Evolutionary conservation across 345 rosid genomes (phyloP).

Genomic region (Heritiera littoralis): DNA sequence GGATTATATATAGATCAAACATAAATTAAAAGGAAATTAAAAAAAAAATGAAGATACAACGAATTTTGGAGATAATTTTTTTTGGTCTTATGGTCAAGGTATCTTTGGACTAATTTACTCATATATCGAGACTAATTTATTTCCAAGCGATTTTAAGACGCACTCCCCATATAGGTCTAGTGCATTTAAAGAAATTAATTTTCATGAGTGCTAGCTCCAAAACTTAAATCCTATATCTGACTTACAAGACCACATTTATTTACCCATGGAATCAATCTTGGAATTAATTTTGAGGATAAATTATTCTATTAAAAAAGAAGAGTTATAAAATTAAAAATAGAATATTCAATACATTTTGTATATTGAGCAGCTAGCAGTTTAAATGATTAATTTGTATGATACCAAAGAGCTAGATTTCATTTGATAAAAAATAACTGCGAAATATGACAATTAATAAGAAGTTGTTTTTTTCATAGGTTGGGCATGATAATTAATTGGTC

Average conservation of each 20-base stretch:
- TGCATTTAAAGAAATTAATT: no score
- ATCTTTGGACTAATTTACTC: no score
- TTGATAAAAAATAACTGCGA: background rate
- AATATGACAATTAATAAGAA: background rate
- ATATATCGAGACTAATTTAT: no score
- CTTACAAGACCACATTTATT: no score
- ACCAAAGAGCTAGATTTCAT: background rate
- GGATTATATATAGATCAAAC: background rate
- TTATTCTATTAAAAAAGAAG: background rate
- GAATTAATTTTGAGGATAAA: background rate
- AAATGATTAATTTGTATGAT: background rate
- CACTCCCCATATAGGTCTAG: no score
- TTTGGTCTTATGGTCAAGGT: no score
- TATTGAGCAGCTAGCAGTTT: background rate
- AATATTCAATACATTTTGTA: background rate
- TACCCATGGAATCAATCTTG: no score
- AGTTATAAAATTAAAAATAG: background rate
- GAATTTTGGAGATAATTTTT: background rate
- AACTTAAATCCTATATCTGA: no score
- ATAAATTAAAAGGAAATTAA: background rate
- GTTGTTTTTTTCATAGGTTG: background rate
- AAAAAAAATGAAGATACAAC: background rate
- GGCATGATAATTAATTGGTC: conserved; percentile 3
- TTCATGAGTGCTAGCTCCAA: no score
- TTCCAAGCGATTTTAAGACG: no score